Percentiles rank a stretch among this genome's conserved stretches.
phyloP scores from a whole-genome alignment of 2,329 filamentous ascomycete genomes.

The Fonsecaea pedrosoi region DNA sequence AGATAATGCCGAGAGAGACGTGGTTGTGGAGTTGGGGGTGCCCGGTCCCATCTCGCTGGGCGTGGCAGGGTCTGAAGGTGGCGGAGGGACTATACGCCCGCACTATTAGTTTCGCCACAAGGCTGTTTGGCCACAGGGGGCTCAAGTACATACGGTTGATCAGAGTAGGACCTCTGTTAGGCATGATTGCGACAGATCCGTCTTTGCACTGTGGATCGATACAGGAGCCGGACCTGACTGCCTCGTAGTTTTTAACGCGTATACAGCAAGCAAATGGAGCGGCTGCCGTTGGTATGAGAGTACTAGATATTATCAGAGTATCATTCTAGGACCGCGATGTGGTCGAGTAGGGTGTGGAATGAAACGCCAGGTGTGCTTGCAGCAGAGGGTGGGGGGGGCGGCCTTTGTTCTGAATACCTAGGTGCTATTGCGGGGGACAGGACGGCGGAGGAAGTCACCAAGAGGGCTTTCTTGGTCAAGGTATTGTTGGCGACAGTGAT shows the following conservation, averaged over 20 bases:
- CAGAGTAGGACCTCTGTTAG: slow-evolving; percentile 35
- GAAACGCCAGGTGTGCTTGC: neutral
- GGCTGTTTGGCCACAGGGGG: neutral
- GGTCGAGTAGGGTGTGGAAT: neutral
- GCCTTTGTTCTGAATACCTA: neutral
- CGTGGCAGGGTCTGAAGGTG: slow-evolving; percentile 81
- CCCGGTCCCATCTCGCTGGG: slow-evolving; percentile 88
- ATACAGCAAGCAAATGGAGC: neutral
- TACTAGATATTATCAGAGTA: neutral
- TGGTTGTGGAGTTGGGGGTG: slow-evolving; percentile 90
- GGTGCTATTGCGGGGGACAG: neutral
- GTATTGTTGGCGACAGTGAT: neutral
- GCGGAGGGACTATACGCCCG: slow-evolving; percentile 84
- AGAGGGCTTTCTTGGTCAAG: neutral
- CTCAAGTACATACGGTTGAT: slow-evolving; percentile 33
- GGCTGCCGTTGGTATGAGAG: neutral
- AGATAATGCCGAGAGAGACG: slow-evolving; percentile 87
- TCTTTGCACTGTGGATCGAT: neutral
- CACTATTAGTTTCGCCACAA: slow-evolving; percentile 59
- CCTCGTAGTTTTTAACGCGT: neutral
- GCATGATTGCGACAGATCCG: slow-evolving; percentile 28
- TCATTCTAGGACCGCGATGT: neutral
- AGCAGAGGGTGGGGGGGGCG: neutral
- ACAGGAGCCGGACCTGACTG: neutral
- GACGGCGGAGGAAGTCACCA: neutral